phyloP scores from a whole-genome alignment of 441 rosid genomes.

The Arabidopsis hybrid region DNA sequence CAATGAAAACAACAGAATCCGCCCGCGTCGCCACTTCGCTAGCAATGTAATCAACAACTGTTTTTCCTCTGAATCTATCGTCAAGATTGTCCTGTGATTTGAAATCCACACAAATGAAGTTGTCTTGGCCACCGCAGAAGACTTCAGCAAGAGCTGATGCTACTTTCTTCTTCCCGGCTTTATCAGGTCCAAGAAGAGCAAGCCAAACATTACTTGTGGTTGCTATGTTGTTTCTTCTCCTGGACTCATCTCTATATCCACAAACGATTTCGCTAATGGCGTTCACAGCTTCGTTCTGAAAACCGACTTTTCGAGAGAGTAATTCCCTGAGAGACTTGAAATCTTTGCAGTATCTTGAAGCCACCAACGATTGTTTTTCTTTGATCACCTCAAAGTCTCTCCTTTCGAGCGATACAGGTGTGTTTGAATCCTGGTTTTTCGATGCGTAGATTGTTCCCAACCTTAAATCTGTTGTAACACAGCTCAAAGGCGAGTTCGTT shows the following conservation, averaged over 20 bases:
- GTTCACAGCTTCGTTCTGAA: conserved; percentile 72
- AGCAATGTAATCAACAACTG: conserved; percentile 62
- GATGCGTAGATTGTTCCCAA: conserved; percentile 60
- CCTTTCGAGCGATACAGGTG: conserved; percentile 36
- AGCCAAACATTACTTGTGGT: conserved; percentile 61
- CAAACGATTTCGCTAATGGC: conserved; percentile 51
- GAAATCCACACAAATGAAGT: conserved; percentile 62
- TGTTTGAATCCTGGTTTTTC: conserved; percentile 47
- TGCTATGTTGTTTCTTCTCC: conserved; percentile 44
- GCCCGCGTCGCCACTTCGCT: conserved; percentile 64
- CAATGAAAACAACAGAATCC: conserved; percentile 66
- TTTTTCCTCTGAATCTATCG: conserved; percentile 60
- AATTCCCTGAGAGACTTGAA: conserved; percentile 57
- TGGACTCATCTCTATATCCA: conserved; percentile 48
- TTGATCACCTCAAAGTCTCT: conserved; percentile 39
- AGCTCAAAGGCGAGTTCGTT: conserved; percentile 50
- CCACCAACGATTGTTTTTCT: conserved; percentile 43
- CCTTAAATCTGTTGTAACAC: conserved; percentile 73
- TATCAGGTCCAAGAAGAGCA: conserved; percentile 82
- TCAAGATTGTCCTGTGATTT: conserved; percentile 48
- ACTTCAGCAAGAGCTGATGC: conserved; percentile 72
- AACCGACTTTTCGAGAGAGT: conserved; percentile 63
- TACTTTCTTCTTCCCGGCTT: conserved; percentile 67
- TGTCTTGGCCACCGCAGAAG: conserved; percentile 54
- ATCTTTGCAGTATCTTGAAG: conserved; percentile 48